phyloP scores from a whole-genome alignment of 1,284 basidiomycete genomes.

The Rhodotorula sp. region DNA sequence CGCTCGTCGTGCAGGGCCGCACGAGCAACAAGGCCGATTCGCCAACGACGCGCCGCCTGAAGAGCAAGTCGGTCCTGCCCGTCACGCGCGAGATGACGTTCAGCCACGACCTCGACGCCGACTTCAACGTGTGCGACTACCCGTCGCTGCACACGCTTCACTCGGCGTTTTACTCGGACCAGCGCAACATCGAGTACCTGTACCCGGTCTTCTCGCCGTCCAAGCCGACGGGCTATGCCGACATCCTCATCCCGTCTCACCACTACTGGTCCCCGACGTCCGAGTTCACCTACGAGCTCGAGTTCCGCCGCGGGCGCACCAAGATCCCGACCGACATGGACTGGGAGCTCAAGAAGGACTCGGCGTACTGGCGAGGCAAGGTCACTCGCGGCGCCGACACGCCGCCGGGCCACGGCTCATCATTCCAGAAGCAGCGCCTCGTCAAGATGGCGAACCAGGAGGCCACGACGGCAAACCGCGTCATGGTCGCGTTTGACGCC shows the following conservation, averaged over 20 bases:
- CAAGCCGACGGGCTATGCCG: conserved; percentile 75
- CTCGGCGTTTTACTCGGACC: conserved; percentile 94
- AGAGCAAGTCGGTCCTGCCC: conserved; percentile 58
- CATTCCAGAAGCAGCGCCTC: conserved; percentile 85
- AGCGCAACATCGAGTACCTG: conserved; percentile 77
- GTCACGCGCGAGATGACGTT: conserved; percentile 58
- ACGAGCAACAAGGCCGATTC: conserved; percentile 39
- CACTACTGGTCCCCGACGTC: conserved; percentile 84
- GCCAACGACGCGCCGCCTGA: conserved; percentile 40
- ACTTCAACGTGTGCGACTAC: conserved; percentile 73
- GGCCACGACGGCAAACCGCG: conserved; percentile 52
- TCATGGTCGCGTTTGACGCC: conserved; percentile 59
- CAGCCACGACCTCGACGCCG: conserved; percentile 58
- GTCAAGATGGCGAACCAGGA: conserved; percentile 46
- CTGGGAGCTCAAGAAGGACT: conserved; percentile 73
- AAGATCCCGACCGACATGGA: conserved; percentile 55
- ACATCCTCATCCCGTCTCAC: conserved; percentile 89
- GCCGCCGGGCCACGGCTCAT: conserved; percentile 76
- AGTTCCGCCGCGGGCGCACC: conserved; percentile 52
- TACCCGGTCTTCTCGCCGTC: conserved; percentile 91
- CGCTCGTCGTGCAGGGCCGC: conserved; percentile 46
- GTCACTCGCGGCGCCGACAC: conserved; percentile 88
- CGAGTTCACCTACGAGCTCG: conserved; percentile 87
- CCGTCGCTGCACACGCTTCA: conserved; percentile 82
- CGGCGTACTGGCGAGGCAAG: conserved; percentile 82